phyloP scores from a whole-genome alignment of 306 rosid species.

The Quercus variabilis region DNA sequence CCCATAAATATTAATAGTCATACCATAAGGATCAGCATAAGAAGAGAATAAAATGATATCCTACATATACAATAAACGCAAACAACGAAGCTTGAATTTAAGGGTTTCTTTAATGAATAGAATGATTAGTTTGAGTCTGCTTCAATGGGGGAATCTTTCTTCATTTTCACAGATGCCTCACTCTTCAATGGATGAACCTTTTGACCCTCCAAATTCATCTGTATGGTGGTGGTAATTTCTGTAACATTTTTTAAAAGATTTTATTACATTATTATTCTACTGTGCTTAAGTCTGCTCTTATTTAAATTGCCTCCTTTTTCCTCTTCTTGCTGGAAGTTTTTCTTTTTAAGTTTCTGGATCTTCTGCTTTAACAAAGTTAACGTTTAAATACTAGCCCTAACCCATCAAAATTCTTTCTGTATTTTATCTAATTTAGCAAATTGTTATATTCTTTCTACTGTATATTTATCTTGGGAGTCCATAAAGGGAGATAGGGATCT shows the following conservation, averaged over 20 bases:
- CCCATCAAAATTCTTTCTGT: not conserved
- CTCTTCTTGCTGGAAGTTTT: not conserved
- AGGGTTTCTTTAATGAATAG: not conserved
- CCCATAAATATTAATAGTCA: not conserved
- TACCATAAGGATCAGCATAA: not conserved
- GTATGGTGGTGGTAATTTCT: constrained; percentile 4
- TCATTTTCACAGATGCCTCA: not conserved
- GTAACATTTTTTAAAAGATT: not conserved
- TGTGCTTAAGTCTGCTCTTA: not conserved
- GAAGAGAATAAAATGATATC: not conserved
- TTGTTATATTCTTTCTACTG: not conserved
- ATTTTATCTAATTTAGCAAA: not conserved
- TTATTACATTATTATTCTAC: not conserved
- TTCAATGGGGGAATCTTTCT: not conserved
- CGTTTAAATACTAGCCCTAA: not conserved
- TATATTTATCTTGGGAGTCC: not conserved
- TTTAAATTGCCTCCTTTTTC: not conserved
- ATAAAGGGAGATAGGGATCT: not conserved
- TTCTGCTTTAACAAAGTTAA: not conserved
- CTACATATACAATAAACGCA: not conserved
- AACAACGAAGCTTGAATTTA: not conserved
- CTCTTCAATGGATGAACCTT: not conserved
- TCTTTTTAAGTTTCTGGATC: not conserved
- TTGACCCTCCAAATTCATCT: not conserved
- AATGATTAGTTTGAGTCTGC: not conserved